Conservation (phyloP, 257 asterid species). For the Capsicum pubescens region DNA sequence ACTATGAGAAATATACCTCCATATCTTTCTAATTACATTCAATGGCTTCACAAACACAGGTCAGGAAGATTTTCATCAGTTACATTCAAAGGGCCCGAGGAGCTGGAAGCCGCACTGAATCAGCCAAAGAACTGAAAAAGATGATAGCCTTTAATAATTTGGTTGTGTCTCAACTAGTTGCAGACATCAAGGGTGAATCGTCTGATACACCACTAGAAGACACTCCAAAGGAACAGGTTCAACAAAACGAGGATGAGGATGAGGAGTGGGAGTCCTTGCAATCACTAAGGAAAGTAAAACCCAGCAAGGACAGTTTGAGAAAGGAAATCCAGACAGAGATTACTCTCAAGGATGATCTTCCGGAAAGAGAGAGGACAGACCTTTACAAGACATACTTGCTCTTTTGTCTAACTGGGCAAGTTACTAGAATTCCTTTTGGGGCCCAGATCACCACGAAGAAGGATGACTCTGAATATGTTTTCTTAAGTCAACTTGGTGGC, state of each 20-base stretch:
- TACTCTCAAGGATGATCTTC: slow-evolving; percentile 84
- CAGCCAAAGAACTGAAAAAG: slow-evolving; percentile 84
- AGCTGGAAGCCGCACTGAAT: slow-evolving; percentile 72
- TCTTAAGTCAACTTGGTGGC: slow-evolving; percentile 77
- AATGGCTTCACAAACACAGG: slow-evolving; percentile 52
- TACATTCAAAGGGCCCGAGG: slow-evolving; percentile 84
- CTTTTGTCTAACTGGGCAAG: slow-evolving; percentile 89
- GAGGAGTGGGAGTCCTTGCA: slow-evolving; percentile 90
- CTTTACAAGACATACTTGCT: slow-evolving; percentile 89
- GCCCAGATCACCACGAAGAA: slow-evolving; percentile 72
- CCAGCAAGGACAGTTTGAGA: slow-evolving; percentile 51
- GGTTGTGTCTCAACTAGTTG: slow-evolving; percentile 77
- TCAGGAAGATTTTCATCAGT: slow-evolving; percentile 73
- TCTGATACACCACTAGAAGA: slow-evolving; percentile 55
- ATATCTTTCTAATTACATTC: slow-evolving; percentile 8
- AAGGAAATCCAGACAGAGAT: slow-evolving; percentile 78
- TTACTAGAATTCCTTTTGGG: slow-evolving; percentile 76
- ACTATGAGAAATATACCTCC: background rate
- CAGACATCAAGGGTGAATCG: slow-evolving; percentile 92
- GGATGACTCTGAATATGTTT: slow-evolving; percentile 82
- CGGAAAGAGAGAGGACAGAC: slow-evolving; percentile 81
- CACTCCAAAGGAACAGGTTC: slow-evolving; percentile 44
- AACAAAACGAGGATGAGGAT: slow-evolving; percentile 49
- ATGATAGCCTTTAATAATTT: slow-evolving; percentile 82
- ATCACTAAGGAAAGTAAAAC: slow-evolving; percentile 72